Conservation (phyloP, 2,329 filamentous ascomycete genomes). For the Talaromyces sp. region DNA sequence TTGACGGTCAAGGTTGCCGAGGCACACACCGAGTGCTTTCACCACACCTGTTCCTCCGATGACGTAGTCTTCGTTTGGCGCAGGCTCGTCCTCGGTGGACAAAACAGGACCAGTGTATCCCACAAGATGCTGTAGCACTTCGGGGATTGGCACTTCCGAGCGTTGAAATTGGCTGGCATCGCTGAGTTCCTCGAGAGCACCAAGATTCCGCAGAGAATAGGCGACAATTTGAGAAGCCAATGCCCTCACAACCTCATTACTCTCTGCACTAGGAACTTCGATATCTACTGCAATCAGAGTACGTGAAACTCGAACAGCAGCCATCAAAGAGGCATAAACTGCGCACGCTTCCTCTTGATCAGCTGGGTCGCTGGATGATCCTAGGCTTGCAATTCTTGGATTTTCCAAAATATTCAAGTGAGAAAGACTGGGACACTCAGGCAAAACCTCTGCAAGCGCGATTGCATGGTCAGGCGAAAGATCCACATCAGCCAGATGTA, state of each 20-base stretch:
- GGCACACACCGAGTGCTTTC: slow-evolving; percentile 85
- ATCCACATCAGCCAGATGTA: slow-evolving; percentile 81
- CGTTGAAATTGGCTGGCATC: slow-evolving; percentile 46
- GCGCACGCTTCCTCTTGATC: slow-evolving; percentile 91
- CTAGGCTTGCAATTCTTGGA: slow-evolving; percentile 55
- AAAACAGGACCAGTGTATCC: slow-evolving; percentile 58
- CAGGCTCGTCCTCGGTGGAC: slow-evolving; percentile 62
- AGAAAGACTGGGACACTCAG: slow-evolving; percentile 75
- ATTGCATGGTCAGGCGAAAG: slow-evolving; percentile 87
- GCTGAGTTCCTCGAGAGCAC: slow-evolving; percentile 59
- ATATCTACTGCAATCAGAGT: slow-evolving; percentile 88
- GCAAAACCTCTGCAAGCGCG: slow-evolving; percentile 82
- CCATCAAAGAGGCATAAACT: slow-evolving; percentile 85
- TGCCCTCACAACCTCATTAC: slow-evolving; percentile 87
- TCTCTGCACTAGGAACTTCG: slow-evolving; percentile 75
- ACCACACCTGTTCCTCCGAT: slow-evolving; percentile 94
- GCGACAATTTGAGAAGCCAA: slow-evolving; percentile 92
- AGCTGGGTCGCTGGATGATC: slow-evolving; percentile 75
- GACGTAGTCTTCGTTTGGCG: slow-evolving; percentile 90
- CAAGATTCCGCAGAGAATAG: slow-evolving; percentile 88
- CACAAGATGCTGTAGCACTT: slow-evolving; percentile 82
- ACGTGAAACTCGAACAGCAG: slow-evolving; percentile 77
- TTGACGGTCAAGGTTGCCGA: slow-evolving; percentile 71
- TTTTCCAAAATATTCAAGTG: slow-evolving; percentile 89
- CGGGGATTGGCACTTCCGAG: slow-evolving; percentile 63